Base-by-base conservation (phyloP, 1,284 basidiomycete genomes). In the Pisolithus thermaeus region DNA sequence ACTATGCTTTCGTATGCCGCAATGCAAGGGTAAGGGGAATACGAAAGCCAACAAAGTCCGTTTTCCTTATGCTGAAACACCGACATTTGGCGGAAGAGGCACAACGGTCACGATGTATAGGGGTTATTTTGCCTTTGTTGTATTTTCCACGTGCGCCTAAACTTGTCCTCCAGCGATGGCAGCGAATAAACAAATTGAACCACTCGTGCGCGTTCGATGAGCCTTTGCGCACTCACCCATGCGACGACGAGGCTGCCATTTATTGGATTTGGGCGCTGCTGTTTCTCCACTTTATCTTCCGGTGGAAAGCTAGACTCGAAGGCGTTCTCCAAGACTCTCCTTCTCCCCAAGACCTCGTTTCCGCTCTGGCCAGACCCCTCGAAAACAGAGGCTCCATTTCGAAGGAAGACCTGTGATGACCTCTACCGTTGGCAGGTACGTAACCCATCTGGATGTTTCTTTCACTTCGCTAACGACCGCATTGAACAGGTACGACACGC, bases 341-440 rank as follows among this genome's bases (percentile, higher is more conserved):
- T 83, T 4, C 78, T 99, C 4, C 96, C 96, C 0, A 88, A 84
- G 63, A 97, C 95, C 0, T 59, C 73, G 0, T 92, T 99, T 63
- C 83, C 90, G 0, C 75, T 95, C 50, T 82, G 89, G 67, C 75
- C 80, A 8, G 83, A 92, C 61, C 81, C 86, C 3, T 73, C 77
- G 8, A 80, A 83, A 52, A 78, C 79, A 36, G 84, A 90, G 53
- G 70, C 74, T 22, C 72, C 76, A 18, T 87, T 87, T 59, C 76
- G 81, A 49, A 67, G 71, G 36, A 77, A 83, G 56, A 92, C 90
- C 1, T 87, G 87, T 36, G 81, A 84, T 32, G 78, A 80, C 2
- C 74, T 99, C 12, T 99, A 99, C 65, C 72, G 73, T 27, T 89
- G 87, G 86, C 97, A 99, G 85, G 93, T 91, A 56, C 46, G 79